phyloP scores from a whole-genome alignment of 306 rosid genomes.

The Clitoria ternatea region DNA sequence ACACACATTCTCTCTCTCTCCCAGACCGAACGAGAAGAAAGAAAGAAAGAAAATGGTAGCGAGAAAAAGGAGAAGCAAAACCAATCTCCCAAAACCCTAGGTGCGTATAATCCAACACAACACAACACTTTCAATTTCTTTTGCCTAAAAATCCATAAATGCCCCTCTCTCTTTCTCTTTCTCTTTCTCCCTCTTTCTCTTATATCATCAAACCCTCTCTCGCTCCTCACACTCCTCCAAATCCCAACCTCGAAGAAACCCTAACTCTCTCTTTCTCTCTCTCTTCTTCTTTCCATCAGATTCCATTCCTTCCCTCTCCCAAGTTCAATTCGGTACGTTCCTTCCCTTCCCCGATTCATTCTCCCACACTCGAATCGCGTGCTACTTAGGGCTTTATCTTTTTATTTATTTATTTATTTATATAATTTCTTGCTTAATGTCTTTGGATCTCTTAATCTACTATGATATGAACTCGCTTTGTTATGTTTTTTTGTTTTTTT shows the following conservation, averaged over 20 bases:
- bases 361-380: conserved; percentile 33
- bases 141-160: conserved; percentile 34
- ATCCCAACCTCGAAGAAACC: neutral
- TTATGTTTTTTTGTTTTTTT: neutral
- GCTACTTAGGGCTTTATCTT: conserved; percentile 39
- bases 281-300: conserved; percentile 14
- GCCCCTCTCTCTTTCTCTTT: conserved; percentile 28
- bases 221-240: neutral
- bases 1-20: neutral
- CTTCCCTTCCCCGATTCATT: neutral
- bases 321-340: conserved; percentile 49
- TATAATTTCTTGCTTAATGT: conserved; percentile 13
- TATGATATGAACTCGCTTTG: neutral
- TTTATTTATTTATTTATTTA: neutral
- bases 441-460: neutral
- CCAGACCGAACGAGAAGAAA: neutral
- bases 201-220: neutral
- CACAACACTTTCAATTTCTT: neutral
- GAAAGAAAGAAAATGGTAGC: neutral
- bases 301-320: conserved; percentile 44
- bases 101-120: neutral
- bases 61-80: neutral
- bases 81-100: conserved; percentile 32
- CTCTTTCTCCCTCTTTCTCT: neutral
- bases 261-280: neutral